Evolutionary conservation across 2,329 filamentous ascomycete genomes (phyloP).

Genomic region (Sporothrix brasiliensis): DNA sequence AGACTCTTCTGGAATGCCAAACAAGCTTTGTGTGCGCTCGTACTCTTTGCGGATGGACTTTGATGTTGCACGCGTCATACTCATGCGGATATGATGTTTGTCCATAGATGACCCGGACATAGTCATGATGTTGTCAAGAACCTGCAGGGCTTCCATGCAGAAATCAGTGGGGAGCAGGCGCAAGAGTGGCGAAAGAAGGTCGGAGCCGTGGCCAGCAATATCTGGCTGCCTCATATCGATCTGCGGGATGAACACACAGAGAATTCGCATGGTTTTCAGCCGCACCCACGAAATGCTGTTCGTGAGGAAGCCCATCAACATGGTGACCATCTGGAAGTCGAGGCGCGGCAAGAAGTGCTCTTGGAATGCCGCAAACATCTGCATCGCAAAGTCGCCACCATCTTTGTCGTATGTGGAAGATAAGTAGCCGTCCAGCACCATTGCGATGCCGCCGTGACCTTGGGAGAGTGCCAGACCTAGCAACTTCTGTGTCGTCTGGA

Average conservation of each 20-base stretch:
- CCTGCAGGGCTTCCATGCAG: constrained; percentile 87
- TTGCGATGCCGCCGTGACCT: constrained; percentile 66
- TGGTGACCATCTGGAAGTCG: constrained; percentile 84
- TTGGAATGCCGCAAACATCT: constrained; percentile 73
- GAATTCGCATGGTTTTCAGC: constrained; percentile 86
- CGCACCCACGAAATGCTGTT: constrained; percentile 91
- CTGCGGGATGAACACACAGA: constrained; percentile 81
- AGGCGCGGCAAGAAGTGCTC: constrained; percentile 76
- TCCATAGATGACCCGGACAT: constrained; percentile 92
- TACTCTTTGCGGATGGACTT: constrained; percentile 90
- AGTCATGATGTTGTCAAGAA: constrained; percentile 92
- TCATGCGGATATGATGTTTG: constrained; percentile 94
- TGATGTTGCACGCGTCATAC: constrained; percentile 88
- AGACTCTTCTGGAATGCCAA: constrained; percentile 92
- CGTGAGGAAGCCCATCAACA: constrained; percentile 86
- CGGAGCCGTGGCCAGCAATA: constrained; percentile 86
- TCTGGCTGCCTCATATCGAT: constrained; percentile 92
- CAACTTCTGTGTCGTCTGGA: constrained; percentile 69
- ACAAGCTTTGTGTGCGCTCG: constrained; percentile 88
- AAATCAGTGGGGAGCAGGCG: constrained; percentile 89
- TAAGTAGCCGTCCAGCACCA: constrained; percentile 71
- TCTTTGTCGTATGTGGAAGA: constrained; percentile 65
- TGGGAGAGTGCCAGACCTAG: constrained; percentile 73
- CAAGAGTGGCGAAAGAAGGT: constrained; percentile 89
- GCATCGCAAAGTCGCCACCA: constrained; percentile 72